Conservation (phyloP, 2,329 filamentous ascomycete genomes). For the Beauveria pseudobassiana region DNA sequence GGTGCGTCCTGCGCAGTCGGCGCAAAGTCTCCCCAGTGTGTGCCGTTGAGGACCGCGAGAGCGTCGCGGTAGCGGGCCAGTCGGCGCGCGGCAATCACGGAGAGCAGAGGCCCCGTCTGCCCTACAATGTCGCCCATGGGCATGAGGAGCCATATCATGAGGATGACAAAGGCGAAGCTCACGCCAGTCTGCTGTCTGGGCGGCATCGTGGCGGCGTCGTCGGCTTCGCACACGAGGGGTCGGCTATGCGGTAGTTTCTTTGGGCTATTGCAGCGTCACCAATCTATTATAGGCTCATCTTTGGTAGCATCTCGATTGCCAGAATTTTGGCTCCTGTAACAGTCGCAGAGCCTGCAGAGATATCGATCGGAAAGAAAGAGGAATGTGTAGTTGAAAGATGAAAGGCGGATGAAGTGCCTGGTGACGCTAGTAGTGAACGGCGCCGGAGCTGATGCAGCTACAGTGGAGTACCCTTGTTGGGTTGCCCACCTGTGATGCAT, state of each 20-base stretch:
- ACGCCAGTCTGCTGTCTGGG: slow-evolving; percentile 33
- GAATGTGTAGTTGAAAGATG: background rate
- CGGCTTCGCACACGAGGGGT: background rate
- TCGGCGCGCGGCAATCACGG: slow-evolving; percentile 34
- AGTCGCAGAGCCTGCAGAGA: too few relatives aligned
- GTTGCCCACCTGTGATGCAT: background rate
- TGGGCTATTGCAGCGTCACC: background rate
- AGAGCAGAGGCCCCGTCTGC: slow-evolving; percentile 24
- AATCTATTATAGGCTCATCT: background rate
- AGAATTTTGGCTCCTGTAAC: background rate
- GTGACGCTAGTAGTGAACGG: background rate
- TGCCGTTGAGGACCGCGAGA: slow-evolving; percentile 46
- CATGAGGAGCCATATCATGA: slow-evolving; percentile 29
- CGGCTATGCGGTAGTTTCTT: background rate
- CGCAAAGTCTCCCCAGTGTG: slow-evolving; percentile 53
- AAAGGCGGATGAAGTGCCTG: background rate
- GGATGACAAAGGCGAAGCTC: slow-evolving; percentile 30
- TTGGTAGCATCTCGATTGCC: background rate
- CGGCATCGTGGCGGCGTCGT: slow-evolving; percentile 34
- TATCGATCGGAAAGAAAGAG: background rate
- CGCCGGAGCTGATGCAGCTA: background rate
- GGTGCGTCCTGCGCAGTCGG: slow-evolving; percentile 28
- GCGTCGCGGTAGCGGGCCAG: slow-evolving; percentile 45
- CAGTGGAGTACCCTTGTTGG: background rate
- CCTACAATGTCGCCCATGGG: slow-evolving; percentile 28